Conservation (phyloP, 169 alveolate species). For the Plasmodium falciparum region DNA sequence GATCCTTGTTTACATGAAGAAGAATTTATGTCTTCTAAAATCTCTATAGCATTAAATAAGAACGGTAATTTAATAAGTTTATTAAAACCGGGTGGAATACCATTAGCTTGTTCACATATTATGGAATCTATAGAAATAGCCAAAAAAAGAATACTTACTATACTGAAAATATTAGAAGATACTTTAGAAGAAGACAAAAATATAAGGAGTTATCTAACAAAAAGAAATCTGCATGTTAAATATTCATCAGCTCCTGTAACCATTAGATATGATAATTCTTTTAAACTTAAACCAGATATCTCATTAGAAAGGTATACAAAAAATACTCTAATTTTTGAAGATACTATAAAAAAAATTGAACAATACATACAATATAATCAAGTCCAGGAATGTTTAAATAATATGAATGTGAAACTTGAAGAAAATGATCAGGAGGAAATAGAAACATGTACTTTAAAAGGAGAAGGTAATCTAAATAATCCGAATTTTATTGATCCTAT, state of each 20-base stretch:
- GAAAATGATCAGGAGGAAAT: background rate
- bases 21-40: conserved; percentile 62
- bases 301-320: conserved; percentile 16
- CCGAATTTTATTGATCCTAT: background rate
- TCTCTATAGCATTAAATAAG: conserved; percentile 54
- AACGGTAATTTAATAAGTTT: conserved; percentile 47
- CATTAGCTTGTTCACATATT: conserved; percentile 41
- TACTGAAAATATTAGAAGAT: conserved; percentile 62
- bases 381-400: conserved; percentile 13
- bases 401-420: background rate
- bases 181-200: conserved; percentile 64
- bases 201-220: conserved; percentile 42
- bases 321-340: conserved; percentile 34
- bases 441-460: background rate
- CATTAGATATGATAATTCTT: conserved; percentile 29
- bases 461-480: background rate
- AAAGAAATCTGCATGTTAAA: conserved; percentile 53
- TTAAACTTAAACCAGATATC: conserved; percentile 20
- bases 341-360: conserved; percentile 49
- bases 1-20: conserved; percentile 62
- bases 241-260: conserved; percentile 50
- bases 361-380: conserved; percentile 28
- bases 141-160: conserved; percentile 45
- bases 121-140: conserved; percentile 55
- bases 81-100: conserved; percentile 59